Evolutionary conservation across 306 rosid species (phyloP), one percentile per base, ranked within the genome.

Genomic region (Trifolium pratense): DNA sequence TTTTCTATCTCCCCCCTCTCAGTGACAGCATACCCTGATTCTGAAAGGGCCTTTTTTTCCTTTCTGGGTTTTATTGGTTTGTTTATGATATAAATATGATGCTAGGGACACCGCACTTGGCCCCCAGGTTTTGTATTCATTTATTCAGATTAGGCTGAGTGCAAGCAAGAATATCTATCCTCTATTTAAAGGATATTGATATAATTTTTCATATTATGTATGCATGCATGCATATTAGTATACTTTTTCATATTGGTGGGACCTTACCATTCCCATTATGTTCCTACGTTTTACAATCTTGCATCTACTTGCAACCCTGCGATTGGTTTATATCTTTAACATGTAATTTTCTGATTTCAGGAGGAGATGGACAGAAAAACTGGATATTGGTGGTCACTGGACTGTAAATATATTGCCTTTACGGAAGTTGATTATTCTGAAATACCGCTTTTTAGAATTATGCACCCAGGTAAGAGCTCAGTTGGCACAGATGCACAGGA

Each of bases 321-420:
- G 8, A 52, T 9, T 46, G 42, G 23, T 75, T 70, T 45, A 32
- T 62, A 42, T 53, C 25, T 68, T 75, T 46, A 25, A 61, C 70
- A 25, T 63, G 26, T 45, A 36, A 18, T 60, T 78, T 82, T 31
- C 46, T 84, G 64, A 73, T 79, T 80, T 58, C 90, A 94, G 99
- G 99, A 94, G 86, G 99, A 94, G 88, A 94, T 94, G 97, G 97
- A 94, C 43, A 81, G 99, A 58, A 94, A 91, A 82, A 84, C 79
- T 71, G 97, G 99, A 58, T 91, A 91, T 81, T 94, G 99, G 97
- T 94, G 99, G 99, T 94, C 99, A 21, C 86, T 85, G 58, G 96
- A 94, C 77, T 73, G 99, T 80, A 88, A 86, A 83, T 91, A 76
- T 74, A 87, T 94, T 74, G 99, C 96, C 5, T 94, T 94, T 78